Conservation (phyloP, 1,284 basidiomycete species). For the Malassezia sympodialis region DNA sequence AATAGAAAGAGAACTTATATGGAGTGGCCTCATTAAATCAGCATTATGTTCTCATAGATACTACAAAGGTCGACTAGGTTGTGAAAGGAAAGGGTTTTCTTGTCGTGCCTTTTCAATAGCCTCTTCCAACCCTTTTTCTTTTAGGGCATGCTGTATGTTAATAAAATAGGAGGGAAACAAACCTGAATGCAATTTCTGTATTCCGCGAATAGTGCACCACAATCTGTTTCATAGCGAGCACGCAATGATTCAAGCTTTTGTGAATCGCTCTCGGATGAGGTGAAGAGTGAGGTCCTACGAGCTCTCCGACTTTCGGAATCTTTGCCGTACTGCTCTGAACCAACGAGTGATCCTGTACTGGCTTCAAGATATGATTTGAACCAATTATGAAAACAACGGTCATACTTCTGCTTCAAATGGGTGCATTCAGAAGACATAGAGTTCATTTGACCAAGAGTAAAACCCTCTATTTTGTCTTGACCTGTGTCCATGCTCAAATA, state of each 20-base stretch:
- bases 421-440: conserved; percentile 69
- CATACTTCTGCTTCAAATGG: conserved; percentile 75
- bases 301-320: conserved; percentile 49
- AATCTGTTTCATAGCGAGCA: conserved; percentile 61
- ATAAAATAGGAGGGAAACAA: conserved; percentile 23
- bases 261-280: conserved; percentile 4
- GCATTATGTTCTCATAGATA: too few relatives aligned
- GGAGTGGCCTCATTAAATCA: too few relatives aligned
- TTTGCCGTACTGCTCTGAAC: conserved; percentile 8
- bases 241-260: conserved; percentile 22
- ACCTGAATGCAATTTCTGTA: conserved; percentile 73
- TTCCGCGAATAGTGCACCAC: conserved; percentile 66
- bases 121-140: conserved; percentile 63
- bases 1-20: too few relatives aligned
- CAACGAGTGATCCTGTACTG: conserved; percentile 14
- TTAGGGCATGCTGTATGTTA: conserved; percentile 63
- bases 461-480: not conserved
- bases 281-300: conserved; percentile 4
- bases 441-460: conserved; percentile 27
- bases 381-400: conserved; percentile 90
- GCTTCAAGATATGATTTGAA: conserved; percentile 72
- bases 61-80: conserved; percentile 18
- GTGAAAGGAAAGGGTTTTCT: conserved; percentile 44
- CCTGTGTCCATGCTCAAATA: not conserved
- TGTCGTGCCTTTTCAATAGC: conserved; percentile 65